A percentile compares a stretch with the other conserved stretches of the same genome.
Evolutionary conservation across 2,329 filamentous ascomycete genomes (phyloP).

Genomic region (Emydomyces testavorans): DNA sequence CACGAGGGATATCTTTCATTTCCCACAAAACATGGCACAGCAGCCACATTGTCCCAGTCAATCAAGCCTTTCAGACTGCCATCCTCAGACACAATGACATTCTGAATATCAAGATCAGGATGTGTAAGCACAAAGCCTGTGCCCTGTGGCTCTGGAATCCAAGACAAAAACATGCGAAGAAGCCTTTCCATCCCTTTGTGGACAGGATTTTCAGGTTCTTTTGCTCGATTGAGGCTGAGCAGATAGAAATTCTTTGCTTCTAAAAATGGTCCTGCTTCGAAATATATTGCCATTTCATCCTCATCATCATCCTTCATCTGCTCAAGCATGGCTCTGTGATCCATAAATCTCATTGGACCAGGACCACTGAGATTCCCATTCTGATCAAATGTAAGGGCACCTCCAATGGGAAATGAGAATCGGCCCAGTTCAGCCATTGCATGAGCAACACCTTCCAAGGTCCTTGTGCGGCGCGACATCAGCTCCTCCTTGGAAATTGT

Average conservation of each 20-base stretch:
- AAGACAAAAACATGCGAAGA: slow-evolving; percentile 7
- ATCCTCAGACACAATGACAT: slow-evolving; percentile 12
- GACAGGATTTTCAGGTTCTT: slow-evolving; percentile 6
- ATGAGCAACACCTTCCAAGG: slow-evolving; percentile 8
- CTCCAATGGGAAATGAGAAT: slow-evolving; percentile 8
- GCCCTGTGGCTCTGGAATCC: slow-evolving; percentile 5
- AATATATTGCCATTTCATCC: slow-evolving; percentile 9
- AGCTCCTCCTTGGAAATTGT: slow-evolving; percentile 5
- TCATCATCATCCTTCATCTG: slow-evolving; percentile 7
- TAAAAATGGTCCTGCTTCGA: slow-evolving; percentile 12
- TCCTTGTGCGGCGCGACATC: slow-evolving; percentile 6
- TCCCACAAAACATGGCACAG: slow-evolving; percentile 11
- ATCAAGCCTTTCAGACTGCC: slow-evolving; percentile 12
- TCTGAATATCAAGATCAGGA: slow-evolving; percentile 10
- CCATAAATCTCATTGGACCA: slow-evolving; percentile 10
- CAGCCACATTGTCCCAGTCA: slow-evolving; percentile 14
- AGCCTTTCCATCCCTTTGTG: slow-evolving; percentile 9
- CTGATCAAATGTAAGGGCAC: slow-evolving; percentile 8
- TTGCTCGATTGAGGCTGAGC: slow-evolving; percentile 8
- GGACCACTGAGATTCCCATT: slow-evolving; percentile 4
- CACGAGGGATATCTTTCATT: slow-evolving; percentile 14
- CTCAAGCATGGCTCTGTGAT: slow-evolving; percentile 5
- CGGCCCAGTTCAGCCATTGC: slow-evolving; percentile 8
- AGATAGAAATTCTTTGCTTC: slow-evolving; percentile 11
- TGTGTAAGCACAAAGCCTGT: slow-evolving; percentile 12